A percentile compares a stretch with the other conserved stretches of the same genome.
These are phyloP conservation scores for Rhodotorula sp. DNA, from an alignment of 1,284 basidiomycete species.

Conservation along the genomic window DNA sequence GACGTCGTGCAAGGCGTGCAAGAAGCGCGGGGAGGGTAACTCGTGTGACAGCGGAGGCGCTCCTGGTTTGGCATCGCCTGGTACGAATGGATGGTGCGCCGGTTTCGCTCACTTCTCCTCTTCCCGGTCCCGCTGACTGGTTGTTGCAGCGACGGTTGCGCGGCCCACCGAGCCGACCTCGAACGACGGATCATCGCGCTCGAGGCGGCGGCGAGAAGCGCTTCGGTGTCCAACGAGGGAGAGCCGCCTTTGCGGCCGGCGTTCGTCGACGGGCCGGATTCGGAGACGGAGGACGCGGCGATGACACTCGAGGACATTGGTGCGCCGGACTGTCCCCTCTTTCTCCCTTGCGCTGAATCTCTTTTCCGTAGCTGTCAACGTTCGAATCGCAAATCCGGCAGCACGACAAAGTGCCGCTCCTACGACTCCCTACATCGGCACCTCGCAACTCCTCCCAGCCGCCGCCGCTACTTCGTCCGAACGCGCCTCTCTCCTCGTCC, in stretches of 20 bases:
- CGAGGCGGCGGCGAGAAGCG: constrained; percentile 7
- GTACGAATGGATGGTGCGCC: not conserved
- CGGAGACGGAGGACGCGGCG: constrained; percentile 36
- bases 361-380: constrained; percentile 11
- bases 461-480: constrained; percentile 13
- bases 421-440: not conserved
- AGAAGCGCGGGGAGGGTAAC: constrained; percentile 21
- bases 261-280: constrained; percentile 12
- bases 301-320: constrained; percentile 33
- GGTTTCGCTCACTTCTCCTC: not conserved
- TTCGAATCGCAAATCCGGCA: constrained; percentile 11
- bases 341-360: not conserved
- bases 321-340: not conserved
- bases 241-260: not conserved
- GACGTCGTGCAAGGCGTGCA: constrained; percentile 19
- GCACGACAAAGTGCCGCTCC: not conserved
- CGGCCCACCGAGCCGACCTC: constrained; percentile 18
- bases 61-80: not conserved
- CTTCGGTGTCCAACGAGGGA: not conserved
- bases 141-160: constrained; percentile 4
- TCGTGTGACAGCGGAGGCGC: constrained; percentile 13
- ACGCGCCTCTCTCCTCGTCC: constrained; percentile 29
- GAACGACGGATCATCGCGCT: constrained; percentile 17
- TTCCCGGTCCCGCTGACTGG: not conserved
- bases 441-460: not conserved